A percentile compares a stretch with the other conserved stretches of the same genome.
phyloP scores from a whole-genome alignment of 768 basidiomycete species.

The Tulasnella sp. region DNA sequence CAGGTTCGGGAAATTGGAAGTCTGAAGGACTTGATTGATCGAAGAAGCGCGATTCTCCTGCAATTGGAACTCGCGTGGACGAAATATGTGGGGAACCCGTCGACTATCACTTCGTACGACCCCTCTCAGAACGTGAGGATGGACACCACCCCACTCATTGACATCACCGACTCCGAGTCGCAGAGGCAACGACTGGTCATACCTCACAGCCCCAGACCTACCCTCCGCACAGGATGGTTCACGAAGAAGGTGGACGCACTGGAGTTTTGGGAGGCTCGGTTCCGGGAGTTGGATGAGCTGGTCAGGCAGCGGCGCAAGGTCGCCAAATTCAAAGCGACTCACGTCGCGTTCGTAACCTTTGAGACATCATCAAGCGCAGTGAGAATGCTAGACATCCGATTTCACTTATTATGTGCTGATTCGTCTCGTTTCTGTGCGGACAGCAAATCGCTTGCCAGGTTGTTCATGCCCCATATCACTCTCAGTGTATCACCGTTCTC shows the following conservation, averaged over 20 bases:
- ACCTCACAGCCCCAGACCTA: constrained; percentile 68
- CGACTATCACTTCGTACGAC: constrained; percentile 71
- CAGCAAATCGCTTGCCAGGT: constrained; percentile 85
- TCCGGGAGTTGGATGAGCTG: constrained; percentile 69
- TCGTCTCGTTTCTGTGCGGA: background rate
- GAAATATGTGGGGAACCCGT: constrained; percentile 89
- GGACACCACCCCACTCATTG: constrained; percentile 27
- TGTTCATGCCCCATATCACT: constrained; percentile 60
- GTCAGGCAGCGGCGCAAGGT: constrained; percentile 62
- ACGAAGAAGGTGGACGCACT: constrained; percentile 74
- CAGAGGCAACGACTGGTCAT: constrained; percentile 51
- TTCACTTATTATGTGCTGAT: background rate
- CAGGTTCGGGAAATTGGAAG: constrained; percentile 74
- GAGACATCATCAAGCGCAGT: constrained; percentile 91
- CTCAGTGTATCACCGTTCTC: constrained; percentile 53
- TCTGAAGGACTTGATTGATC: constrained; percentile 61
- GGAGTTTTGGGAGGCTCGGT: constrained; percentile 73
- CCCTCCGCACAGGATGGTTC: constrained; percentile 64
- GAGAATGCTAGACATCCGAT: constrained; percentile 26
- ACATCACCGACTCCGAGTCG: constrained; percentile 43
- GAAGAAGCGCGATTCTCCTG: constrained; percentile 68
- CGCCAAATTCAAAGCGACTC: constrained; percentile 72
- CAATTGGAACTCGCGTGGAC: constrained; percentile 80
- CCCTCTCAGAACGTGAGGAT: constrained; percentile 44
- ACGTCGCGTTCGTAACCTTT: constrained; percentile 90